Evolutionary conservation across 257 asterid genomes (phyloP).

Genomic region (Solanum chiquidenum): DNA sequence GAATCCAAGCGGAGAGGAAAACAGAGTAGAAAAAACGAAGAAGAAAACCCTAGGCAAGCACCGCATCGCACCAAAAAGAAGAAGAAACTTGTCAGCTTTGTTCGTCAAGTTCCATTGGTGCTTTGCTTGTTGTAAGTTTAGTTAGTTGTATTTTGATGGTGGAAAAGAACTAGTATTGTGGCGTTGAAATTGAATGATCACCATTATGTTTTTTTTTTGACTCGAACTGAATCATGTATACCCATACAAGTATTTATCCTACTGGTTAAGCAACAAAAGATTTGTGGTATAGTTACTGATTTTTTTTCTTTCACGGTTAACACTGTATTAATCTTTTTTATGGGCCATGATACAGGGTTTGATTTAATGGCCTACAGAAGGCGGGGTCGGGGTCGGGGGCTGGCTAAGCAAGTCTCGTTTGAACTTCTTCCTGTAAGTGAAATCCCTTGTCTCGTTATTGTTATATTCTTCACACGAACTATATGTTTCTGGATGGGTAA

Average conservation of each 20-base stretch:
- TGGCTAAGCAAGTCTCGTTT: conserved; percentile 23
- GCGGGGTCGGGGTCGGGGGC: conserved; percentile 27
- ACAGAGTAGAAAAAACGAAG: too few relatives aligned
- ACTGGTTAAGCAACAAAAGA: background rate
- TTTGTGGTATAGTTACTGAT: too few relatives aligned
- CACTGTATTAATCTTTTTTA: background rate
- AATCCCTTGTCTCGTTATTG: background rate
- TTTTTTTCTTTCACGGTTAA: background rate
- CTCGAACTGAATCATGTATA: background rate
- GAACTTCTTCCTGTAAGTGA: conserved; percentile 37
- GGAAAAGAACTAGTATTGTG: too few relatives aligned
- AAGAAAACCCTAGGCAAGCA: too few relatives aligned
- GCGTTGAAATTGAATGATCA: too few relatives aligned
- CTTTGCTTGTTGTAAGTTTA: too few relatives aligned
- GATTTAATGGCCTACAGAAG: conserved; percentile 40
- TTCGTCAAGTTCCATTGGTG: too few relatives aligned
- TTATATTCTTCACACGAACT: background rate
- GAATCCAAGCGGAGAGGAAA: too few relatives aligned
- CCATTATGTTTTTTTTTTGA: background rate
- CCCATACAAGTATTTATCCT: background rate
- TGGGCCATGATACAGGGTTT: background rate
- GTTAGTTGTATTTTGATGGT: too few relatives aligned
- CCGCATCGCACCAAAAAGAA: too few relatives aligned
- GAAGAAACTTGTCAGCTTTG: too few relatives aligned
- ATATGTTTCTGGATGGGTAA: background rate